A percentile compares a stretch with the other conserved stretches of the same genome.
Conservation (phyloP, 2,329 filamentous ascomycete species). For the Diplodia seriata region DNA sequence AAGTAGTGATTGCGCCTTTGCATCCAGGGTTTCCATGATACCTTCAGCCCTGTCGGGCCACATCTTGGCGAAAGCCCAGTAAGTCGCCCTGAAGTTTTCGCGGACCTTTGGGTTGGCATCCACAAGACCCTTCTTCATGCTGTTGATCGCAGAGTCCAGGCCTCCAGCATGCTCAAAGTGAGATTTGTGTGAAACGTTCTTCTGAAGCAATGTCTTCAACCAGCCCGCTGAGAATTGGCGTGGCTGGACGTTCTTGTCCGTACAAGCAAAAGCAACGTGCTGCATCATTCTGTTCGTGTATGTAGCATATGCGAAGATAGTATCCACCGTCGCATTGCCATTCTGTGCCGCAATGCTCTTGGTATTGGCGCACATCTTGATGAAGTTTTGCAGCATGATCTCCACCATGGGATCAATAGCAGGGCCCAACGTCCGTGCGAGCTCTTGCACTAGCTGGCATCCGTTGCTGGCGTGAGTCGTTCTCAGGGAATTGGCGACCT, state of each 20-base stretch:
- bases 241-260: conserved; percentile 93
- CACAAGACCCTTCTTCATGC: conserved; percentile 83
- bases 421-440: conserved; percentile 76
- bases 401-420: conserved; percentile 89
- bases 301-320: conserved; percentile 77
- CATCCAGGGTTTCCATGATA: conserved; percentile 79
- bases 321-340: conserved; percentile 81
- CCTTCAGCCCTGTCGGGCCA: conserved; percentile 80
- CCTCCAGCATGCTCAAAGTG: conserved; percentile 86
- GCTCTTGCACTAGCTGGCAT: conserved; percentile 82
- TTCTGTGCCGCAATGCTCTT: conserved; percentile 92
- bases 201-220: conserved; percentile 81
- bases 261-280: conserved; percentile 79
- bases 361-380: conserved; percentile 87
- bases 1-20: conserved; percentile 78
- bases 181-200: conserved; percentile 78
- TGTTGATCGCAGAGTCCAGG: conserved; percentile 83
- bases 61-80: conserved; percentile 79
- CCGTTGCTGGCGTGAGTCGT: conserved; percentile 91
- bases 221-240: conserved; percentile 80
- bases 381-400: conserved; percentile 83
- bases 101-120: conserved; percentile 91
- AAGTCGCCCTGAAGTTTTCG: conserved; percentile 83
- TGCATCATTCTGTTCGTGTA: conserved; percentile 84
- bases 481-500: conserved; percentile 79